These are phyloP conservation scores for Phytophthora kernoviae DNA, from an alignment of 352 stramenopile genomes.

Conservation along the genomic window DNA sequence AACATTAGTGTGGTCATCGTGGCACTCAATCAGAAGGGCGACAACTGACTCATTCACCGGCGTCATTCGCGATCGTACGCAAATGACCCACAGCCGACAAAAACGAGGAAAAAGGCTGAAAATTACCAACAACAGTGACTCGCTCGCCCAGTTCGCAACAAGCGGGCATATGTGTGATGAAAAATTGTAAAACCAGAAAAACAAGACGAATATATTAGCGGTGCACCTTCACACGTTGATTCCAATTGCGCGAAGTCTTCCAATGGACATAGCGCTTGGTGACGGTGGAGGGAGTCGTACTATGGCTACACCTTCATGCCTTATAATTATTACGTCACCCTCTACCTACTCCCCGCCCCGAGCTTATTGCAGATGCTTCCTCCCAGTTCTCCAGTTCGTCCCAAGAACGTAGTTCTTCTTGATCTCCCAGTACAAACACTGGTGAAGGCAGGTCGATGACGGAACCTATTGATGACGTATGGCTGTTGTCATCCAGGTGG, in stretches of 20 bases:
- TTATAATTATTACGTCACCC: background rate
- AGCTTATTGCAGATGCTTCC: slow-evolving; percentile 5
- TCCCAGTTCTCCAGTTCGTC: slow-evolving; percentile 32
- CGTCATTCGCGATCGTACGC: slow-evolving; percentile 7
- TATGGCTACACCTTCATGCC: background rate
- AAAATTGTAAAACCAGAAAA: slow-evolving; percentile 11
- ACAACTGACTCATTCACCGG: slow-evolving; percentile 37
- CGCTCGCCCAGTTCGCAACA: no score
- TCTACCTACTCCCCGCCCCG: slow-evolving; percentile 3
- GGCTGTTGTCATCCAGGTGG: slow-evolving; percentile 11
- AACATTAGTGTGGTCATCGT: slow-evolving; percentile 92
- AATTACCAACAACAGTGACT: background rate
- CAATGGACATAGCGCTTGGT: slow-evolving; percentile 17
- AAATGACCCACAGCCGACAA: slow-evolving; percentile 28
- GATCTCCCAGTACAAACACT: slow-evolving; percentile 32
- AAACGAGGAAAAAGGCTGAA: slow-evolving; percentile 23
- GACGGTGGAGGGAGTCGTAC: background rate
- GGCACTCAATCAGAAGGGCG: slow-evolving; percentile 72
- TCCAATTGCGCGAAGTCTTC: slow-evolving; percentile 20
- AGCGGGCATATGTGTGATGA: background rate
- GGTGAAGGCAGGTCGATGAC: slow-evolving; percentile 25
- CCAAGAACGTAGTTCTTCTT: slow-evolving; percentile 32
- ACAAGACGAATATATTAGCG: slow-evolving; percentile 11
- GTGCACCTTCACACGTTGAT: background rate
- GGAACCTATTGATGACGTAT: slow-evolving; percentile 20